Percentiles rank a stretch among this genome's conserved stretches.
These are phyloP conservation scores for Acer saccharum DNA, from an alignment of 345 rosid genomes.

Conservation along the genomic window DNA sequence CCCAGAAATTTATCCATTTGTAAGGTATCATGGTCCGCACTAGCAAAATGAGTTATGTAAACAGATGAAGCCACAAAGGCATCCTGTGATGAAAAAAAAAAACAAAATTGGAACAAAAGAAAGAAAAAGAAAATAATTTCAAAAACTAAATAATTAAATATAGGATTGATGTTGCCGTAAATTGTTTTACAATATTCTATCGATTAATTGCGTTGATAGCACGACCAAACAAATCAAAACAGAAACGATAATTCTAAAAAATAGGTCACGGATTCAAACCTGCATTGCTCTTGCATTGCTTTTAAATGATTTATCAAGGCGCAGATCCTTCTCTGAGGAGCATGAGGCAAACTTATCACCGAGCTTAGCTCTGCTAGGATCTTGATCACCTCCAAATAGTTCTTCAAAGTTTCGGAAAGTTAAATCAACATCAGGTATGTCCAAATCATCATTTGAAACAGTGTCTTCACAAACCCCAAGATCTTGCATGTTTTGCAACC, in stretches of 20 bases:
- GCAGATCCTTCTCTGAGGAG: conserved; percentile 41
- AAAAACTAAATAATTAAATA: not conserved
- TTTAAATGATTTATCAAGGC: conserved; percentile 36
- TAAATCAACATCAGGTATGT: conserved; percentile 79
- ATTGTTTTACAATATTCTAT: not conserved
- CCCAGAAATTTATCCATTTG: conserved; percentile 17
- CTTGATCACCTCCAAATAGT: conserved; percentile 65
- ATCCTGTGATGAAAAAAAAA: conserved; percentile 28
- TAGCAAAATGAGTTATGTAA: conserved; percentile 11
- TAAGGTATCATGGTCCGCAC: conserved; percentile 27
- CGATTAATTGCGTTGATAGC: not conserved
- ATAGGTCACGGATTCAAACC: conserved; percentile 24
- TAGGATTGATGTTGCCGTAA: not conserved
- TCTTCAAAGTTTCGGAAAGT: conserved; percentile 80
- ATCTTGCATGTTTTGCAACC: conserved; percentile 88
- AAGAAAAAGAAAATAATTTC: not conserved
- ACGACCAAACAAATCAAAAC: not conserved
- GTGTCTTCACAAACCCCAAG: conserved; percentile 81
- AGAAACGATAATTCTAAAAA: not conserved
- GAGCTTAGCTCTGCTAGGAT: conserved; percentile 33
- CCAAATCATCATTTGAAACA: conserved; percentile 50
- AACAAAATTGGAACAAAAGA: not conserved
- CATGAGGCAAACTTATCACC: conserved; percentile 37
- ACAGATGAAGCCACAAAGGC: conserved; percentile 24
- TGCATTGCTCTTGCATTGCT: conserved; percentile 22